phyloP scores from a whole-genome alignment of 768 basidiomycete species.

The Strobilomyces confusus region DNA sequence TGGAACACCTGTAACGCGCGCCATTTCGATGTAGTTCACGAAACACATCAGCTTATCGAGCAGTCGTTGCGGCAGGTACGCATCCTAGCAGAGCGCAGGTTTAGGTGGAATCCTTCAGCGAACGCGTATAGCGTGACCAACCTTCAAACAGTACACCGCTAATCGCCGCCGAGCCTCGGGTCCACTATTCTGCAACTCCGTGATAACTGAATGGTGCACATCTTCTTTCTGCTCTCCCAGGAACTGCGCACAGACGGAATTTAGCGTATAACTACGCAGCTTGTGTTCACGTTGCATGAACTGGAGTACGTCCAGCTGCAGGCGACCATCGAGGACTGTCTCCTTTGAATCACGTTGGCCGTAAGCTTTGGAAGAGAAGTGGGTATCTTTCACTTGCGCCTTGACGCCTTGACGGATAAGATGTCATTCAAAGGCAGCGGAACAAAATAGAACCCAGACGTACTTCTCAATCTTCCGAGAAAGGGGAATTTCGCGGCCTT shows the following conservation, averaged over 20 bases:
- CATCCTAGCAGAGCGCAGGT: slow-evolving; percentile 58
- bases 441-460: slow-evolving; percentile 3
- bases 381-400: slow-evolving; percentile 85
- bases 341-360: slow-evolving; percentile 97
- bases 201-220: slow-evolving; percentile 97
- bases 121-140: slow-evolving; percentile 20
- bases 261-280: slow-evolving; percentile 93
- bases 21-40: slow-evolving; percentile 97
- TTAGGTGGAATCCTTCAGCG: neutral
- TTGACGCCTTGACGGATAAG: slow-evolving; percentile 49
- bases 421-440: slow-evolving; percentile 2
- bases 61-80: slow-evolving; percentile 93
- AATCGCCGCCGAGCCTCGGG: slow-evolving; percentile 88
- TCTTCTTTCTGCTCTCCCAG: slow-evolving; percentile 99
- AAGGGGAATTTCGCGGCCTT: slow-evolving; percentile 65
- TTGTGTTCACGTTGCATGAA: slow-evolving; percentile 99
- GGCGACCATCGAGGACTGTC: slow-evolving; percentile 82
- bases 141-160: slow-evolving; percentile 98
- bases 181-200: slow-evolving; percentile 95
- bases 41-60: slow-evolving; percentile 99
- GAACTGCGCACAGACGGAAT: slow-evolving; percentile 97
- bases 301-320: slow-evolving; percentile 94
- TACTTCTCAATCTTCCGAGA: slow-evolving; percentile 75
- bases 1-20: slow-evolving; percentile 99
- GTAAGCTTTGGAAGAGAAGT: slow-evolving; percentile 97